phyloP scores from a whole-genome alignment of 192 early-diverging fungal species.

The Haplosporangium gracile region DNA sequence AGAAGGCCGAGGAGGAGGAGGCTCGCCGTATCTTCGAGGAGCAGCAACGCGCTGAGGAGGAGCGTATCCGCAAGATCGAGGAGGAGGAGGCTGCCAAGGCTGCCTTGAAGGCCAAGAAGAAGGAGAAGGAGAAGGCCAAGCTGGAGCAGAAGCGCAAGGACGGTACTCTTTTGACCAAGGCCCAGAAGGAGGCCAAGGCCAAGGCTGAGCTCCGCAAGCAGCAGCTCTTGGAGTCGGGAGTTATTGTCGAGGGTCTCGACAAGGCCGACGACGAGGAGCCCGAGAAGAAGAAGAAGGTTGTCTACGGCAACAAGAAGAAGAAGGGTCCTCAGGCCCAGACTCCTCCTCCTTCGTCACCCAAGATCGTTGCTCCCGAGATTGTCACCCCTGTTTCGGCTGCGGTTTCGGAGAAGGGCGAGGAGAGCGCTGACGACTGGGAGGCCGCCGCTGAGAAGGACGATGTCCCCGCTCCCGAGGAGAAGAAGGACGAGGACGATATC shows the following conservation, averaged over 20 bases:
- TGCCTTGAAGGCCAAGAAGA: conserved; percentile 80
- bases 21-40: conserved; percentile 75
- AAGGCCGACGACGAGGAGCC: conserved; percentile 56
- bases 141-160: conserved; percentile 90
- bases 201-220: conserved; percentile 78
- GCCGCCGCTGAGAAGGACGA: conserved; percentile 65
- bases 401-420: conserved; percentile 61
- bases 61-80: conserved; percentile 77
- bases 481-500: conserved; percentile 68
- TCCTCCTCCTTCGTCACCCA: conserved; percentile 56
- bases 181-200: conserved; percentile 89
- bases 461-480: conserved; percentile 53
- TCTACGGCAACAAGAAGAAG: conserved; percentile 87
- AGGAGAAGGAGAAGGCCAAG: conserved; percentile 90
- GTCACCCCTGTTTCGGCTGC: conserved; percentile 55
- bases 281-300: conserved; percentile 74
- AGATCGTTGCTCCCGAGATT: conserved; percentile 45
- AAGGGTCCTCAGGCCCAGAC: conserved; percentile 56
- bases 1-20: conserved; percentile 85
- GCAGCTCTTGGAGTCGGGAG: conserved; percentile 83
- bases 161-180: conserved; percentile 93
- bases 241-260: conserved; percentile 78
- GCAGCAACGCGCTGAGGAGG: conserved; percentile 75
- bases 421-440: conserved; percentile 35
- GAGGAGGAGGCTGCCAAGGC: conserved; percentile 86